Percentiles rank a stretch among this genome's conserved stretches.
These are phyloP conservation scores for Triticum timopheevii DNA, from an alignment of 176 grass and related monocot genomes.

Conservation along the genomic window DNA sequence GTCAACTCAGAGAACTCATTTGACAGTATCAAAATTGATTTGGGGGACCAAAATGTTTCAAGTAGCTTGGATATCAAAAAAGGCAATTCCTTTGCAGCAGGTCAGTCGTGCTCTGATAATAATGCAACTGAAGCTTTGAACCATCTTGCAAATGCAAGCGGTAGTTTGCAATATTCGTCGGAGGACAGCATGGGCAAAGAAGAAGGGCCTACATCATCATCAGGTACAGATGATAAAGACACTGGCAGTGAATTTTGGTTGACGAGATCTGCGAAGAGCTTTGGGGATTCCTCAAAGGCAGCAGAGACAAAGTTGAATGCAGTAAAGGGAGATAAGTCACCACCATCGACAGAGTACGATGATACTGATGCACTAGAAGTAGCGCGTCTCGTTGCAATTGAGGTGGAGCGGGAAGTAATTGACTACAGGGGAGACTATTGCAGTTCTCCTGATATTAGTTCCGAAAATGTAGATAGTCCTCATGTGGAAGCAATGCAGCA, in stretches of 20 bases:
- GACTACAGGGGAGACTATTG: conserved; percentile 76
- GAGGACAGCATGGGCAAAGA: conserved; percentile 39
- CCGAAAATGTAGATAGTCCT: conserved; percentile 7
- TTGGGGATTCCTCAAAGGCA: conserved; percentile 53
- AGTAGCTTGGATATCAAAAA: conserved; percentile 22
- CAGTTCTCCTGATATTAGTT: conserved; percentile 69
- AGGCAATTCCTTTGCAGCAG: conserved; percentile 21
- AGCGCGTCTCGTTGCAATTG: conserved; percentile 20
- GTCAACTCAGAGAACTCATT: conserved; percentile 19
- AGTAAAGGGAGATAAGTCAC: conserved; percentile 40
- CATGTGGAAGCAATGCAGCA: conserved; percentile 4
- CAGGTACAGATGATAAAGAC: conserved; percentile 27
- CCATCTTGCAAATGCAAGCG: conserved; percentile 21
- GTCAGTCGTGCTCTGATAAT: conserved; percentile 11
- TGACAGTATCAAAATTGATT: not conserved
- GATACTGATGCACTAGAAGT: conserved; percentile 74
- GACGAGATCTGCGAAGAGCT: conserved; percentile 31
- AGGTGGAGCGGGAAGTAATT: conserved; percentile 52
- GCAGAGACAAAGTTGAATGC: conserved; percentile 26
- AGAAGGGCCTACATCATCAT: conserved; percentile 43
- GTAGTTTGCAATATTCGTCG: conserved; percentile 33
- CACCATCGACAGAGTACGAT: conserved; percentile 40
- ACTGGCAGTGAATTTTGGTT: conserved; percentile 33
- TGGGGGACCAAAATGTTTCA: conserved; percentile 23
- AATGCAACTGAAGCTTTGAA: conserved; percentile 20